Conservation (phyloP, 345 rosid genomes). For the Salix exigua region DNA sequence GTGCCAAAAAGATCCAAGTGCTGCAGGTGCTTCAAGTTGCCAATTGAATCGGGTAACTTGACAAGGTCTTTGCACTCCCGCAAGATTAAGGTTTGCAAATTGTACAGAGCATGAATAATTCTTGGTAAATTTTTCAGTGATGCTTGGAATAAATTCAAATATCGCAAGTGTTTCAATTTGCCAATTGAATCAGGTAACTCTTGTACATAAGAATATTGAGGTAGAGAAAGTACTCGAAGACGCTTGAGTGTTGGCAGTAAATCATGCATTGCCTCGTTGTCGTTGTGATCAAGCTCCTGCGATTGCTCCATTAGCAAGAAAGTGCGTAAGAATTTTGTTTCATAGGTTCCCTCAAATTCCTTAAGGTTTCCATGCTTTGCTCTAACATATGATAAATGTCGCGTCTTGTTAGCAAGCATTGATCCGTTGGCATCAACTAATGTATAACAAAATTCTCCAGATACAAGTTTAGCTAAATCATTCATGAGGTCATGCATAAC, state of each 20-base stretch:
- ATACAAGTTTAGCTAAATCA: slow-evolving; percentile 35
- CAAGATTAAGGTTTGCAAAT: not conserved
- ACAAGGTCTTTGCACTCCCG: not conserved
- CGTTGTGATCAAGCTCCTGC: slow-evolving; percentile 14
- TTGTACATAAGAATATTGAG: slow-evolving; percentile 18
- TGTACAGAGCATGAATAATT: not conserved
- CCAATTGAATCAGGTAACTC: slow-evolving; percentile 31
- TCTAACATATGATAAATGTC: slow-evolving; percentile 28
- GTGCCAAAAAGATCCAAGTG: slow-evolving; percentile 1
- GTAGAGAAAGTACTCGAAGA: slow-evolving; percentile 39
- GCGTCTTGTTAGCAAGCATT: slow-evolving; percentile 21
- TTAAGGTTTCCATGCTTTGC: slow-evolving; percentile 2
- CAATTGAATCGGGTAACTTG: slow-evolving; percentile 5
- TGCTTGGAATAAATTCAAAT: not conserved
- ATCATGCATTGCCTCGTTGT: slow-evolving; percentile 10
- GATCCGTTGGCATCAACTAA: slow-evolving; percentile 15
- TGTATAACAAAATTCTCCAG: slow-evolving; percentile 21
- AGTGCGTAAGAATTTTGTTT: slow-evolving; percentile 34
- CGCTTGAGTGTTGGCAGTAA: slow-evolving; percentile 19
- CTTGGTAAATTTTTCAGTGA: not conserved
- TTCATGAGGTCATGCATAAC: slow-evolving; percentile 37
- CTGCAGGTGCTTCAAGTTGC: slow-evolving; percentile 2
- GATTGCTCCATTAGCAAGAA: slow-evolving; percentile 18
- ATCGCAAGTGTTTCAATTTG: slow-evolving; percentile 25
- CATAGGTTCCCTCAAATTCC: slow-evolving; percentile 25